Evolutionary conservation across 2,329 filamentous ascomycete species (phyloP).

Genomic region (Thielaviopsis euricoi): DNA sequence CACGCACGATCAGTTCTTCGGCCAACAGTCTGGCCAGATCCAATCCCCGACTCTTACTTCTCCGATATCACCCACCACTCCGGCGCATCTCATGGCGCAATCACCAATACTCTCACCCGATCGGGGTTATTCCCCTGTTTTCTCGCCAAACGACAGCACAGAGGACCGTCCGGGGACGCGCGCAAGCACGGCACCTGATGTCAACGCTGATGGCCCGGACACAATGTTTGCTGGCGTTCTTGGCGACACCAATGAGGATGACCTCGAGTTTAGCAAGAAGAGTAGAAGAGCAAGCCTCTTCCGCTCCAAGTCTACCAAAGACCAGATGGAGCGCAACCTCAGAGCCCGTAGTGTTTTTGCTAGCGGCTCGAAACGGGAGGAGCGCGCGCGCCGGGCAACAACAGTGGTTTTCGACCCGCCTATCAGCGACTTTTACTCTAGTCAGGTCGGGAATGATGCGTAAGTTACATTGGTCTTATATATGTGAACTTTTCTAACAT

Average conservation of each 20-base stretch:
- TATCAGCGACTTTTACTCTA: constrained; percentile 9
- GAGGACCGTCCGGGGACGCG: not conserved
- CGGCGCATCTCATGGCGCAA: not conserved
- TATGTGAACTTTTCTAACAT: not conserved
- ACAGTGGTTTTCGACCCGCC: constrained; percentile 1
- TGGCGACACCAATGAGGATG: constrained; percentile 7
- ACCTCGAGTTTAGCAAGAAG: constrained; percentile 2
- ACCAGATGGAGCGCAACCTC: not conserved
- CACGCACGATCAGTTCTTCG: not conserved
- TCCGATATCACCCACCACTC: not conserved
- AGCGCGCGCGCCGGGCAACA: constrained; percentile 1
- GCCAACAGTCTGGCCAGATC: not conserved
- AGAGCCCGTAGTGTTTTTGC: constrained; percentile 8
- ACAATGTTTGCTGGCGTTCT: constrained; percentile 10
- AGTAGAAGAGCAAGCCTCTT: constrained; percentile 8
- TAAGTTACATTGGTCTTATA: not conserved
- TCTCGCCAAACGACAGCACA: not conserved
- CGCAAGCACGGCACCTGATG: not conserved
- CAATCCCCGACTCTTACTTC: not conserved
- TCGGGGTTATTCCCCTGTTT: not conserved
- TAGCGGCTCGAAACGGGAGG: not conserved
- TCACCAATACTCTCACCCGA: not conserved
- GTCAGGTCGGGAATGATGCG: constrained; percentile 9
- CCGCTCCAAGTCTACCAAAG: constrained; percentile 6
- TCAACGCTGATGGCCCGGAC: not conserved